These are phyloP conservation scores for Hibiscus tridactylites DNA, from an alignment of 345 rosid species.

Conservation along the genomic window DNA sequence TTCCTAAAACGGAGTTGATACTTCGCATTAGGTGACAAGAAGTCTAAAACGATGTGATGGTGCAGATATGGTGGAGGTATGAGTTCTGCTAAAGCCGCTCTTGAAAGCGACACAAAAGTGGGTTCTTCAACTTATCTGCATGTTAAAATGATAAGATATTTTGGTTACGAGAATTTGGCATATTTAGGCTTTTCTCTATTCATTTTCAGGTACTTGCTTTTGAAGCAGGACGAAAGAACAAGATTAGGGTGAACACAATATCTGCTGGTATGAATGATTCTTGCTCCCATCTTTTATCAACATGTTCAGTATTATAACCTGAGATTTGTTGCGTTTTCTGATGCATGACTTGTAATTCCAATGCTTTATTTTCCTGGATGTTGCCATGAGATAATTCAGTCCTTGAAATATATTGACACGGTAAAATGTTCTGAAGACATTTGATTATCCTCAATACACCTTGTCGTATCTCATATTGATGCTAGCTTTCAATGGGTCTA, in stretches of 20 bases:
- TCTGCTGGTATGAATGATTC: conserved; percentile 43
- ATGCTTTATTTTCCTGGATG: neutral
- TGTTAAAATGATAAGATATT: neutral
- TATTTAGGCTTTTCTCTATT: neutral
- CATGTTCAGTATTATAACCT: conserved; percentile 20
- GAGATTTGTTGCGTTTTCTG: neutral
- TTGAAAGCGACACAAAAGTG: conserved; percentile 89
- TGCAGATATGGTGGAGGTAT: conserved; percentile 95
- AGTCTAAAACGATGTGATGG: neutral
- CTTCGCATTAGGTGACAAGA: neutral
- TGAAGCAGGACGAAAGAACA: conserved; percentile 67
- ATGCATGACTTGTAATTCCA: neutral
- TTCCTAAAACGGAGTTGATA: neutral
- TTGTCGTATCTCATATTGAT: neutral
- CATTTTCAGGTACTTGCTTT: conserved; percentile 56
- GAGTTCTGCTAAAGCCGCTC: conserved; percentile 97
- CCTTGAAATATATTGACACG: neutral
- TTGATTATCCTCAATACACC: neutral
- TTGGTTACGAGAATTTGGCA: too few relatives aligned
- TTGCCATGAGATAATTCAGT: neutral
- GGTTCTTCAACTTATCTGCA: conserved; percentile 9
- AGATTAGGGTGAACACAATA: conserved; percentile 60
- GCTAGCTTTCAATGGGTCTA: neutral
- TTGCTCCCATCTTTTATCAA: neutral
- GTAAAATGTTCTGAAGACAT: neutral